Evolutionary conservation across 257 asterid species (phyloP).

Genomic region (Nicotiana undulata): DNA sequence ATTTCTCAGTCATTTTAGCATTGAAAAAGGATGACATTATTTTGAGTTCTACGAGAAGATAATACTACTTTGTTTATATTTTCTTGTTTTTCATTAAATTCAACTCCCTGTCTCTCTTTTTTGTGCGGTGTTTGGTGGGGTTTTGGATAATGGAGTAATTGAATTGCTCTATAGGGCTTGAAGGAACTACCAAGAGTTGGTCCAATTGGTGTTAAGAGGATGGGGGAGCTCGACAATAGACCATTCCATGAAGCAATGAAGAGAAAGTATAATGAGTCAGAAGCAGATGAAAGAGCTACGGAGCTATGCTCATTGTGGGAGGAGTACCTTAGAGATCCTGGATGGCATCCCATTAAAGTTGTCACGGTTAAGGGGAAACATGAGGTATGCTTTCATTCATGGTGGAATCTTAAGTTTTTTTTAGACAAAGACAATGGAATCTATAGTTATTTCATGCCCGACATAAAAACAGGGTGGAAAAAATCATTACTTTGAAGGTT

Average conservation of each 20-base stretch:
- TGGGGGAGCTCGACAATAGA: slow-evolving; percentile 81
- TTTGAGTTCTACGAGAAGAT: neutral
- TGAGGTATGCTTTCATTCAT: slow-evolving; percentile 40
- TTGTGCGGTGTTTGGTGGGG: neutral
- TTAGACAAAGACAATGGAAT: neutral
- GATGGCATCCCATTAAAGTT: slow-evolving; percentile 85
- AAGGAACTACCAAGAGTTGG: slow-evolving; percentile 40
- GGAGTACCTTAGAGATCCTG: slow-evolving; percentile 89
- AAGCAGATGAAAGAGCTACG: slow-evolving; percentile 74
- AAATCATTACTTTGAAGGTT: neutral
- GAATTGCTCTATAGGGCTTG: slow-evolving; percentile 46
- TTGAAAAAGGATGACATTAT: slow-evolving; percentile 1
- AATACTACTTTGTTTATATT: neutral
- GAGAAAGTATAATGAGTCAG: slow-evolving; percentile 47
- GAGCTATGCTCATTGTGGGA: slow-evolving; percentile 86
- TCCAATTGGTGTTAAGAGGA: slow-evolving; percentile 63
- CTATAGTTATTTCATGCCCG: neutral
- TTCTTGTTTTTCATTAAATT: neutral
- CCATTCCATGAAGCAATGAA: slow-evolving; percentile 77
- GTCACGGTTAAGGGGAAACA: slow-evolving; percentile 36
- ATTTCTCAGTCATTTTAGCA: neutral
- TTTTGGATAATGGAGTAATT: slow-evolving; percentile 12
- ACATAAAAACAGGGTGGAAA: neutral
- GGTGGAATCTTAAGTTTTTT: neutral
- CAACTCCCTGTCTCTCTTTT: neutral